Conservation (phyloP, 345 rosid genomes). For the Lumnitzera littorea region DNA sequence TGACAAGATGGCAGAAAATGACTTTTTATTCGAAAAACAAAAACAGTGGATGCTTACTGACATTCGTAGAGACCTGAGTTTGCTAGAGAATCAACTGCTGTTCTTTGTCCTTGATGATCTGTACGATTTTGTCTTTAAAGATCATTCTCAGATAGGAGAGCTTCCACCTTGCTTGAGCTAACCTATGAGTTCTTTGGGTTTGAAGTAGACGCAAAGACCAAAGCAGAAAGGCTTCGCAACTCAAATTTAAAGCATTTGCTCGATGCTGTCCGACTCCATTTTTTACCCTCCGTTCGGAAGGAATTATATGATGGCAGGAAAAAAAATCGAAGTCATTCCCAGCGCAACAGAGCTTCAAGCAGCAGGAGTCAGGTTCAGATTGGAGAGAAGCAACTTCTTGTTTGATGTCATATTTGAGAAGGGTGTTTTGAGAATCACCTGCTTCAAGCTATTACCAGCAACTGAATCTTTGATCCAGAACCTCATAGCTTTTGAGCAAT, state of each 20-base stretch:
- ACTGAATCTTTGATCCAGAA: background rate
- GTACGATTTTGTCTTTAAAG: background rate
- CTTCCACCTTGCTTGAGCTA: no score
- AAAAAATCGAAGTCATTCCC: no score
- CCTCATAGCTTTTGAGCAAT: background rate
- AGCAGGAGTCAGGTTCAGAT: background rate
- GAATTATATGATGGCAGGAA: no score
- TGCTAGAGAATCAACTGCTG: constrained; percentile 13
- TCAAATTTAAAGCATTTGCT: no score
- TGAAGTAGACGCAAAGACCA: no score
- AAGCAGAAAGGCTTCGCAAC: no score
- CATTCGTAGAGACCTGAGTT: constrained; percentile 2
- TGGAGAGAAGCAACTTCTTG: background rate
- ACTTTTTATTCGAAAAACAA: constrained; percentile 3
- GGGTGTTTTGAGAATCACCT: background rate
- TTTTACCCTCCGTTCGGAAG: no score
- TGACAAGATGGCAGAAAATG: background rate
- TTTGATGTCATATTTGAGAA: background rate
- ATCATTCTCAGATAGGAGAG: no score
- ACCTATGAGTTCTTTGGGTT: no score
- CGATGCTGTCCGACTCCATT: no score
- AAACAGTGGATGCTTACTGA: background rate
- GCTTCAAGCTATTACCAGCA: background rate
- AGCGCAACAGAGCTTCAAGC: no score
- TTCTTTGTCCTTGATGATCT: constrained; percentile 9